Percentiles rank a stretch among this genome's conserved stretches.
Evolutionary conservation across 495 filamentous ascomycete genomes (phyloP).

Genomic region (Aspergillus kassunensis): DNA sequence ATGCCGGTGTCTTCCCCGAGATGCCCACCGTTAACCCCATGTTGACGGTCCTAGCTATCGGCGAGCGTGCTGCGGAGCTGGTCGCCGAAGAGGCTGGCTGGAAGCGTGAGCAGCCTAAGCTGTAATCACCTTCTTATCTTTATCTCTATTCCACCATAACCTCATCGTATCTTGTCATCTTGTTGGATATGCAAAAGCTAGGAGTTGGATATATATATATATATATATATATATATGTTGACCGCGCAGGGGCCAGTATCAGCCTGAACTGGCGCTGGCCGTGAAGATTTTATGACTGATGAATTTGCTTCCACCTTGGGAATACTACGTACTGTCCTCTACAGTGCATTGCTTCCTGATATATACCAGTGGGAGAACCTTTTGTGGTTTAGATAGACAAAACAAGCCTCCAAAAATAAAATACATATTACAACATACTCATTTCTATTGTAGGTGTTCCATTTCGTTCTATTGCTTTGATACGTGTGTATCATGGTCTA

Average conservation of each 20-base stretch:
- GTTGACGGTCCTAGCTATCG: slow-evolving; percentile 61
- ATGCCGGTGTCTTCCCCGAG: slow-evolving; percentile 65
- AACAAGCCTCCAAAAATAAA: not conserved
- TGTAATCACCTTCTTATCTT: slow-evolving; percentile 24
- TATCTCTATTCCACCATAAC: not conserved
- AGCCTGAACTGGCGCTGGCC: not conserved
- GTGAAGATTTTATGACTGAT: not conserved
- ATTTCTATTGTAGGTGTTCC: no score
- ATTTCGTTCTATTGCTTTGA: no score
- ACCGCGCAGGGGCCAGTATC: no score
- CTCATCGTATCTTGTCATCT: not conserved
- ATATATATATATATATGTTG: no score
- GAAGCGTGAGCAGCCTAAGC: slow-evolving; percentile 49
- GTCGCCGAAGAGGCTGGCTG: slow-evolving; percentile 59
- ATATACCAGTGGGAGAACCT: not conserved
- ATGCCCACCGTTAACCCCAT: slow-evolving; percentile 67
- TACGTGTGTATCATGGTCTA: no score
- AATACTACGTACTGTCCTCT: not conserved
- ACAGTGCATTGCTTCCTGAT: not conserved
- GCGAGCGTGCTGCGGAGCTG: slow-evolving; percentile 61
- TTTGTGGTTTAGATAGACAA: not conserved
- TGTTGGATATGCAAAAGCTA: not conserved
- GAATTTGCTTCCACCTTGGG: slow-evolving; percentile 2
- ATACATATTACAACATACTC: not conserved
- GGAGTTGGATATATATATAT: not conserved